Evolutionary conservation across 1,139 yeast genomes (phyloP), one percentile per base, ranked within the genome.

Genomic region (Casaregolazyma suthepensis): DNA sequence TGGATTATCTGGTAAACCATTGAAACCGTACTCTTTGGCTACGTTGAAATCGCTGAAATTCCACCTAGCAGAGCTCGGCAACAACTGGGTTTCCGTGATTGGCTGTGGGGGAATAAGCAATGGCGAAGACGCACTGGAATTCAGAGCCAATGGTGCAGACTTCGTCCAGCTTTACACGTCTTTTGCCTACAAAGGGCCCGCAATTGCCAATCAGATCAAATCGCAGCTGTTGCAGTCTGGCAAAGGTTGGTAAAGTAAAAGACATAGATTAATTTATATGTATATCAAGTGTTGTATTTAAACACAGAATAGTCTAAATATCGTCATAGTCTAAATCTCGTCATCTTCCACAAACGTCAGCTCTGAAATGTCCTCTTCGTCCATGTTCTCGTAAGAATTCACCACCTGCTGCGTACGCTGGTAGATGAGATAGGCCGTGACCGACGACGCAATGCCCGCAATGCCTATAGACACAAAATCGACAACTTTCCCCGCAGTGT

Each of bases 41-140:
- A 95, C 96, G 0, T 76, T 91, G 62, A 77, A 75, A 58, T 71
- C 80, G 1, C 80, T 93, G 62, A 80, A 91, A 55, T 83, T 86
- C 65, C 78, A 87, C 66, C 80, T 96, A 48, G 88, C 89, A 62
- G 88, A 81, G 57, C 52, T 43, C 3, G 37, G 35, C 10, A 49
- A 49, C 43, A 66, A 72, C 15, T 76, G 83, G 7, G 71, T 90
- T 58, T 88, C 90, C 0, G 77, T 91, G 50, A 80, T 91, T 59
- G 99, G 98, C 23, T 90, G 97, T 71, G 99, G 99, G 53, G 99
- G 99, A 58, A 89, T 91, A 61, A 75, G 87, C 26, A 72, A 75
- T 42, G 98, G 96, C 55, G 76, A 82, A 61, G 98, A 91, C 67
- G 97, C 91, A 0, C 73, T 91, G 52, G 98, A 91, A 62, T 93